Evolutionary conservation across 2,329 filamentous ascomycete species (phyloP), one percentile per base, ranked within the genome.

Genomic region (Zalaria sp.): DNA sequence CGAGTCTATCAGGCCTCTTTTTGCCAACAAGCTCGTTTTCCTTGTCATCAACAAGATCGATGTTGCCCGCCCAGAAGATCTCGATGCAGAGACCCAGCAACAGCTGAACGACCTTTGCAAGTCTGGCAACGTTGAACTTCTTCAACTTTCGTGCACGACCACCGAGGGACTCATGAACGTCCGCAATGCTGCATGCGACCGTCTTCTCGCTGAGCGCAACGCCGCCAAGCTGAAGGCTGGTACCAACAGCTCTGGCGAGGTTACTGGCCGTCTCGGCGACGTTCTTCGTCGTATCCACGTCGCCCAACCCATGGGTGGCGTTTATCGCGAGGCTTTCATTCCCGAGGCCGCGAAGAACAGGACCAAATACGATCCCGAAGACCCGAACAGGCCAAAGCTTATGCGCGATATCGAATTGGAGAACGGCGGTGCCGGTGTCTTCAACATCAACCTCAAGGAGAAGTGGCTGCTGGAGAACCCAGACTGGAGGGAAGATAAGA

Each of bases 21-120:
- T 98, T 60, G 81, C 87, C 41, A 95, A 96, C 70, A 96, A 96
- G 69, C 75, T 96, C 38, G 89, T 96, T 36, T 96, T 94, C 61
- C 75, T 98, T 44, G 85, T 96, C 43, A 75, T 96, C 66, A 98
- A 98, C 79, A 98, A 98, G 73, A 95, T 95, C 52, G 91, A 98
- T 62, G 77, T 96, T 45, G 77, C 81, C 58, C 77, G 79, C 45
- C 87, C 88, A 1, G 86, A 94, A 56, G 87, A 96, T 57, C 68
- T 98, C 32, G 83, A 91, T 49, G 67, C 77, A 5, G 83, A 84
- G 53, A 78, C 81, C 25, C 82, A 89, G 59, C 75, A 78, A 42
- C 75, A 89, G 56, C 68, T 98, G 35, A 77, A 93, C 57, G 68
- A 75, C 26, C 75, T 98, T 49, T 69, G 91, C 46, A 91, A 91